Base-by-base conservation (phyloP, 331 rosid genomes). In the Phaseolus coccineus region DNA sequence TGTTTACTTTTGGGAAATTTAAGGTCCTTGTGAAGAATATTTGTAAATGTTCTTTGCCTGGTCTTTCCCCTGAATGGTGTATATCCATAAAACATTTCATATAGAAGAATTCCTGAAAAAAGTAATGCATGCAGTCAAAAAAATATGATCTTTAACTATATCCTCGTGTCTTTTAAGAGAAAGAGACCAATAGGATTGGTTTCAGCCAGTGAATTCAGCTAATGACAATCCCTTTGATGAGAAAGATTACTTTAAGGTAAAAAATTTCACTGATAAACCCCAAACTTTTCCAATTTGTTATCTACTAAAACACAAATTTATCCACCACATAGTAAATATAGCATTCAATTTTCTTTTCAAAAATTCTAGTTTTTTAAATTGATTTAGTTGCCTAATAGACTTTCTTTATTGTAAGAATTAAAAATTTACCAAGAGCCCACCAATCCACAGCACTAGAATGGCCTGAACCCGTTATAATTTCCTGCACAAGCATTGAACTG, bases 381-480 rank as follows among this genome's bases (percentile, higher is more conserved):
- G 62, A 62, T 71, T 50, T 14, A 62, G 50, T 44, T 75, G 61
- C 44, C 44, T 9, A 61, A 48, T 31, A 3, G 35, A 46, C 25
- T 61, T 56, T 30, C 16, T 58, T 42, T 69, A 51, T 44, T 13
- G 40, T 52, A 51, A 52, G 59, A 66, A 16, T 31, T 46, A 22
- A 76, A 65, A 64, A 76, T 51, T 78, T 88, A 95, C 99, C 99
- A 63, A 95, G 94, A 86, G 99, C 98, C 99, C 99, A 95, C 99
- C 99, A 95, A 84, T 95, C 99, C 73, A 95, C 99, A 24, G 97
- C 99, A 88, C 99, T 95, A 13, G 93, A 85, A 89, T 95, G 99
- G 30, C 99, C 99, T 48, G 93, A 90, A 77, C 98, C 99, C 35
- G 92, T 89, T 42, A 95, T 88, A 80, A 93, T 93, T 95, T 95